phyloP scores from a whole-genome alignment of 495 filamentous ascomycete species.

The Aspergillus ostianus region DNA sequence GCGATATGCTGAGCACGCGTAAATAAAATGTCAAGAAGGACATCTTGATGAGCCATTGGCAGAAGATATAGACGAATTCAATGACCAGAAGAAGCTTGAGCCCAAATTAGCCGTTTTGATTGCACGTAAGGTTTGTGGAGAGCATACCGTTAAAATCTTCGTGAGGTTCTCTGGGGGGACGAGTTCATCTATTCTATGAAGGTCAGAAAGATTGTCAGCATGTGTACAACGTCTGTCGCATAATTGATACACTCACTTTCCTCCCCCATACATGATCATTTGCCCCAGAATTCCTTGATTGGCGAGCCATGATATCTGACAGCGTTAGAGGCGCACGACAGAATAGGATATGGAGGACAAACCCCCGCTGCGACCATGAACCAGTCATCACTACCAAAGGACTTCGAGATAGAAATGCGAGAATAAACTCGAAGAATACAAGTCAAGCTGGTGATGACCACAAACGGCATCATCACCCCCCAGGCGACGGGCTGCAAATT shows the following conservation, averaged over 20 bases:
- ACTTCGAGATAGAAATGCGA: conserved; percentile 3
- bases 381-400: conserved; percentile 9
- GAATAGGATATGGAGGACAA: neutral
- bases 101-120: neutral
- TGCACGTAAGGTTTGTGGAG: neutral
- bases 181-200: neutral
- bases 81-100: conserved; percentile 5
- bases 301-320: neutral
- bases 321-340: neutral
- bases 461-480: conserved; percentile 2
- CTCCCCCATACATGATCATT: conserved; percentile 8
- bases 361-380: conserved; percentile 6
- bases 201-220: neutral
- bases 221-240: neutral
- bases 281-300: conserved; percentile 5
- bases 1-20: conserved; percentile 4
- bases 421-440: conserved; percentile 8
- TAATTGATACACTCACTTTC: conserved; percentile 1
- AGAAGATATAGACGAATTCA: conserved; percentile 12
- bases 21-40: conserved; percentile 9
- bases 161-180: conserved; percentile 1
- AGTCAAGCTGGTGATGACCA: conserved; percentile 2
- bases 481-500: conserved; percentile 8
- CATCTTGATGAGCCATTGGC: conserved; percentile 12
- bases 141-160: conserved; percentile 1